Evolutionary conservation across 495 filamentous ascomycete genomes (phyloP), one percentile per base, ranked within the genome.

Genomic region (Neurospora sp.): DNA sequence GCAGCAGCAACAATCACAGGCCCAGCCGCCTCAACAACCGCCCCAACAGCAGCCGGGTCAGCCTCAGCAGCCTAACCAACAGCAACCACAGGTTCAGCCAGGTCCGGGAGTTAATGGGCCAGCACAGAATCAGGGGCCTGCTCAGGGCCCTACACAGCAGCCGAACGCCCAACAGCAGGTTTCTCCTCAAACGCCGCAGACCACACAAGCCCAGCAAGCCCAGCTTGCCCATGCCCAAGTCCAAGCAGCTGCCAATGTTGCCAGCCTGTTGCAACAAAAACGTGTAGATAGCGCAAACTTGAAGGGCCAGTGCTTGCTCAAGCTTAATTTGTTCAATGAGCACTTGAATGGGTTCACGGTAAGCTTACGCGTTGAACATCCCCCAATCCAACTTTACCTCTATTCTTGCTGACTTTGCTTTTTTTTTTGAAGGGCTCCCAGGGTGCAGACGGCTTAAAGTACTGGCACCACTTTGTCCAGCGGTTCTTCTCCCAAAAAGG

Each of bases 391-490:
- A 16, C 35, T 39, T 35, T 2, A 20, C 2, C 0, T 40, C 16
- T 14, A 10, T 44, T 59, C 37, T 38, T n/a, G 35, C 75, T 80
- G 37, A 80, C 68, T 61, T 71, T 7, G 68, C 53, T 22, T 27
- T 9, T n/a, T n/a, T 22, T 27, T 40, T 41, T 68, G 40, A 79
- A 92, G 87, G 86, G 82, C 41, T 81, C 83, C 16, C 88, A 87
- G 46, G 84, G 87, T 75, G 82, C 85, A 44, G 88, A 89, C 40
- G 90, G 92, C 76, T 78, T 94, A 3, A 42, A 78, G 3, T 91
- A 91, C 72, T 97, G 94, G 94, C 85, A 91, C 72, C 73, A 75
- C 12, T 94, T 96, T 75, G 92, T 95, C 16, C 87, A 89, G 35
- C 85, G 82, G 46, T 94, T 93, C 82, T 97, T 94, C 81, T 89